Percentiles rank a stretch among this genome's conserved stretches.
Conservation (phyloP, 768 basidiomycete species). For the Boletellus ananas region DNA sequence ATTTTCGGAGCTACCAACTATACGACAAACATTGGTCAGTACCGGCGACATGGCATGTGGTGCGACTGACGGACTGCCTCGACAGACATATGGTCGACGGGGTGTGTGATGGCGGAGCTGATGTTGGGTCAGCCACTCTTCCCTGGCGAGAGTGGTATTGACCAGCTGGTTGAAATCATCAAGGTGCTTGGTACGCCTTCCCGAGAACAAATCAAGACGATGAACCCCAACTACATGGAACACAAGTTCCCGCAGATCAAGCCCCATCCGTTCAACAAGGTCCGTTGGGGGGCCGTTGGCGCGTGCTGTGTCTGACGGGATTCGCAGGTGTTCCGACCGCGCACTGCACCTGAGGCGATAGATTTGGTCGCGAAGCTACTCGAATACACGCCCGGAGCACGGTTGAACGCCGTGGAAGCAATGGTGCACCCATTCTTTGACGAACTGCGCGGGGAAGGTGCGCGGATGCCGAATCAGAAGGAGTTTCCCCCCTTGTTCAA, state of each 20-base stretch:
- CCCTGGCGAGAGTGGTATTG: slow-evolving; percentile 98
- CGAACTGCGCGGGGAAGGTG: slow-evolving; percentile 85
- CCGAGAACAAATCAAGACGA: slow-evolving; percentile 99
- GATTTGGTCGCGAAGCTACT: slow-evolving; percentile 91
- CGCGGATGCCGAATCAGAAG: slow-evolving; percentile 95
- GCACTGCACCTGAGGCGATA: slow-evolving; percentile 94
- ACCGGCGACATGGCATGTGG: background rate
- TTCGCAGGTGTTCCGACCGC: slow-evolving; percentile 90
- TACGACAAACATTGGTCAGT: slow-evolving; percentile 95
- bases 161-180: slow-evolving; percentile 99
- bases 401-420: slow-evolving; percentile 84
- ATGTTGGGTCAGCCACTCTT: slow-evolving; percentile 99
- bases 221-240: slow-evolving; percentile 99
- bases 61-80: slow-evolving; percentile 6
- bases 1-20: slow-evolving; percentile 99
- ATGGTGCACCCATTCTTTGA: slow-evolving; percentile 98
- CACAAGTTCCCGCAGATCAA: slow-evolving; percentile 99
- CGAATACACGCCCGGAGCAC: slow-evolving; percentile 96
- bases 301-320: slow-evolving; percentile 12
- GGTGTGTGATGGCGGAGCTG: slow-evolving; percentile 99
- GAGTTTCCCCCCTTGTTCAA: slow-evolving; percentile 93
- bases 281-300: slow-evolving; percentile 24
- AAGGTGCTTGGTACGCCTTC: slow-evolving; percentile 98
- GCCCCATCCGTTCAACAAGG: slow-evolving; percentile 98
- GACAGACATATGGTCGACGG: slow-evolving; percentile 98